Evolutionary conservation across 768 basidiomycete genomes (phyloP).

Genomic region (Pholiota conissans): DNA sequence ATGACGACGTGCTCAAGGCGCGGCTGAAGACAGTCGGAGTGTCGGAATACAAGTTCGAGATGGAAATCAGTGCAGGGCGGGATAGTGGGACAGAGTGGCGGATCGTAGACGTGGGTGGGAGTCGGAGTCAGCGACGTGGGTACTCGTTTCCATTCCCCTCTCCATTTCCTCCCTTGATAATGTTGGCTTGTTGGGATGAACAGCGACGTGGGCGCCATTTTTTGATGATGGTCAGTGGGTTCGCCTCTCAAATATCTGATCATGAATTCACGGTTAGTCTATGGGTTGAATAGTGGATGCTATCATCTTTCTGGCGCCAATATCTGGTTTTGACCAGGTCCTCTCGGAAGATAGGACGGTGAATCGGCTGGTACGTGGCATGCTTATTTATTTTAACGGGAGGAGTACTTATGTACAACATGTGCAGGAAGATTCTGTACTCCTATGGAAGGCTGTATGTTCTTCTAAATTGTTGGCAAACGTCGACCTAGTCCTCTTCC

Average conservation of each 20-base stretch:
- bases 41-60: constrained; percentile 79
- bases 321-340: constrained; percentile 75
- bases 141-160: not conserved
- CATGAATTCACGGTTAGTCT: not conserved
- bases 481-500: constrained; percentile 81
- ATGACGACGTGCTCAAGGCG: constrained; percentile 78
- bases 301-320: constrained; percentile 76
- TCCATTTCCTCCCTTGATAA: not conserved
- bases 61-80: constrained; percentile 56
- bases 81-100: constrained; percentile 69
- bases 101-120: constrained; percentile 78
- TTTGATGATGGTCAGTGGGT: constrained; percentile 55
- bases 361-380: constrained; percentile 51
- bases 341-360: constrained; percentile 60
- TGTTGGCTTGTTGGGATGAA: not conserved
- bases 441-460: constrained; percentile 88
- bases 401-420: too few relatives aligned
- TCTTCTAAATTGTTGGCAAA: constrained; percentile 77
- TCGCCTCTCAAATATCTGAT: not conserved
- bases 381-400: too few relatives aligned
- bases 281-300: constrained; percentile 49
- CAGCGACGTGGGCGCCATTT: constrained; percentile 71
- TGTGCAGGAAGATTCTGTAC: constrained; percentile 75
- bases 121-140: constrained; percentile 54
- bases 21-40: constrained; percentile 78